Evolutionary conservation across 1,284 basidiomycete species (phyloP).

Genomic region (Trichosporon asahii): DNA sequence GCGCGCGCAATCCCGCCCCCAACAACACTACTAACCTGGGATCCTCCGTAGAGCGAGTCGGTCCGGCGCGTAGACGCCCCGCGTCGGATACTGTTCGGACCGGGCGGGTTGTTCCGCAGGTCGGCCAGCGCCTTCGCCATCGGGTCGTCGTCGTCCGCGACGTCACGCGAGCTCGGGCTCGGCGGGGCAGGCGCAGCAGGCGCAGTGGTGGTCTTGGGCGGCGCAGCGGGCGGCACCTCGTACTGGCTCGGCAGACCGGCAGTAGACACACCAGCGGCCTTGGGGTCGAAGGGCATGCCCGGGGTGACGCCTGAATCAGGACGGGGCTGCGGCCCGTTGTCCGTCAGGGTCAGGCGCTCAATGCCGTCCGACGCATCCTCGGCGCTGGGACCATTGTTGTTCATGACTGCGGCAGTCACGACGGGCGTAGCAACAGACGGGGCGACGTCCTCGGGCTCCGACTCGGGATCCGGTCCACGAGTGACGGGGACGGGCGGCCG

Average conservation of each 20-base stretch:
- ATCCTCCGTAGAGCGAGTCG: conserved; percentile 33
- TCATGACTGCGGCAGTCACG: neutral
- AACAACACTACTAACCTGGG: conserved; percentile 11
- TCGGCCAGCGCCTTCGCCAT: conserved; percentile 56
- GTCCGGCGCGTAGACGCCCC: conserved; percentile 45
- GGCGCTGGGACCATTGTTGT: neutral
- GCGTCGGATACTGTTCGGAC: conserved; percentile 43
- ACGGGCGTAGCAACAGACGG: conserved; percentile 2
- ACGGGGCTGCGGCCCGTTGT: conserved; percentile 3
- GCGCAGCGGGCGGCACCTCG: conserved; percentile 14
- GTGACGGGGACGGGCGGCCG: conserved; percentile 14
- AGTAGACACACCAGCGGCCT: neutral
- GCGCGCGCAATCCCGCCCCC: neutral
- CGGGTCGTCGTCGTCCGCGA: conserved; percentile 63
- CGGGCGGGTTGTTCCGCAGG: conserved; percentile 35
- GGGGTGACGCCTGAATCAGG: neutral
- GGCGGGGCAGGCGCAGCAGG: conserved; percentile 21
- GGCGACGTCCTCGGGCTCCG: conserved; percentile 3
- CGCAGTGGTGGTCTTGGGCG: conserved; percentile 14
- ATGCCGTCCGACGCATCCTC: conserved; percentile 9
- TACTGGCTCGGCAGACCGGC: conserved; percentile 8
- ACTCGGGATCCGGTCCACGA: conserved; percentile 1
- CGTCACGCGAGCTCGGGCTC: conserved; percentile 35
- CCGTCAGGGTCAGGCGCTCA: conserved; percentile 13
- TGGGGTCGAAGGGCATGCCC: conserved; percentile 4